A percentile compares a stretch with the other conserved stretches of the same genome.
Evolutionary conservation across 2,329 filamentous ascomycete genomes (phyloP).

Genomic region (Alternaria postmessia): DNA sequence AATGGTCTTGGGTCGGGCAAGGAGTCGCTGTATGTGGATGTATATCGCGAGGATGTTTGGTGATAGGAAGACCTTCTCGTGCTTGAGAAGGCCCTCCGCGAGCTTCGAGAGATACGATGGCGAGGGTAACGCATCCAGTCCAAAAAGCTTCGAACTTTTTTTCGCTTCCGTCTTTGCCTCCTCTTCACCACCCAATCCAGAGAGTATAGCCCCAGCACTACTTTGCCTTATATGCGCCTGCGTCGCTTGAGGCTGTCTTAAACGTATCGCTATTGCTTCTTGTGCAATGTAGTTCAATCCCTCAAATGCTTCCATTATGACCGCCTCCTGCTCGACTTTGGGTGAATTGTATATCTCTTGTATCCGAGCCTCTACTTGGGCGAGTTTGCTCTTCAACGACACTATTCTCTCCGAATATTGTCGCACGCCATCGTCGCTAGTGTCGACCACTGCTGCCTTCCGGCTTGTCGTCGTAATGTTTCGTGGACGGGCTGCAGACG

Average conservation of each 20-base stretch:
- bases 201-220: constrained; percentile 46
- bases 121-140: constrained; percentile 37
- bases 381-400: constrained; percentile 32
- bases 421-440: constrained; percentile 17
- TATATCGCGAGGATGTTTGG: constrained; percentile 76
- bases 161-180: constrained; percentile 11
- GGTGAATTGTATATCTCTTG: constrained; percentile 35
- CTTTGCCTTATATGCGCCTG: constrained; percentile 39
- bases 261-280: constrained; percentile 40
- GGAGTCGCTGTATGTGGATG: constrained; percentile 75
- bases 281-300: constrained; percentile 35
- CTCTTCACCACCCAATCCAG: constrained; percentile 37
- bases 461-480: constrained; percentile 30
- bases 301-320: constrained; percentile 31
- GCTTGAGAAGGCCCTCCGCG: constrained; percentile 74
- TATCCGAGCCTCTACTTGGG: constrained; percentile 39
- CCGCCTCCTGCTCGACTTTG: constrained; percentile 37
- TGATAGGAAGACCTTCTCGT: constrained; percentile 82
- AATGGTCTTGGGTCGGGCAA: constrained; percentile 77
- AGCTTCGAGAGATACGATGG: constrained; percentile 57
- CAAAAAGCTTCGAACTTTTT: constrained; percentile 19
- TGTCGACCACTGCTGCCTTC: constrained; percentile 24
- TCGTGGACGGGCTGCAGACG: constrained; percentile 14
- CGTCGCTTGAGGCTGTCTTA: constrained; percentile 31
- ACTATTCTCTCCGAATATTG: constrained; percentile 32